Base-by-base conservation (phyloP, 1,284 basidiomycete genomes). In the Austropuccinia psidii region DNA sequence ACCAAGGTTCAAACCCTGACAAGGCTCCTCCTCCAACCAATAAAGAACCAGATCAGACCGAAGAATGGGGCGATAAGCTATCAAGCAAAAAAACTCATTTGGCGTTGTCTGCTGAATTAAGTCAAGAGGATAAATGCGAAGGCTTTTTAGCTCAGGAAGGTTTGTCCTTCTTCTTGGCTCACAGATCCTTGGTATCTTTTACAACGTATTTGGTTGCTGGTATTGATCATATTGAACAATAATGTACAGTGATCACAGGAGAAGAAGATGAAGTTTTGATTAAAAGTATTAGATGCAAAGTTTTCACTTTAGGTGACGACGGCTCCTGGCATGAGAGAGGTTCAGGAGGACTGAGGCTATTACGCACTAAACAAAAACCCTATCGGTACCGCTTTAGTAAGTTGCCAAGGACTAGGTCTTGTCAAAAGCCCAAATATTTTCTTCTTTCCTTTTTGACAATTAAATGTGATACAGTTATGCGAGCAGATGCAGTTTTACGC, bases 401-500 rank as follows among this genome's bases (percentile, higher is more conserved):
- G 68, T 61, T 55, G 11, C n/a, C 11, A 21, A 4, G n/a, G 24
- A 17, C 37, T 35, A 57, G 6, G n/a, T 1, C 50, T 52, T 21
- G 9, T 15, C 50, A 29, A 13, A 31, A 39, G 39, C 41, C 27
- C 19, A 61, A 41, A 21, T 39, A 19, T 43, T 41, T 62, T n/a
- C 5, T 39, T 6, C 24, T 31, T 11, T n/a, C 57, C 35, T 37
- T 6, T 35, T 33, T 39, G n/a, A 33, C 29, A 3, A 31, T 49
- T 33, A 8, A 19, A 7, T 24, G 6, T 50, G 7, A 13, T 21
- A 9, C 43, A 73, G 69, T 73, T 24, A 73, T 73, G 69, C 43
- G 69, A 64, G 69, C 69, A 31, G 69, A 73, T 64, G 69, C 69
- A 1, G 69, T 73, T 24, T 61, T 61, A 15, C 50, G 69, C 39